Conservation (phyloP, 345 rosid genomes). For the Fremontodendron californicum region DNA sequence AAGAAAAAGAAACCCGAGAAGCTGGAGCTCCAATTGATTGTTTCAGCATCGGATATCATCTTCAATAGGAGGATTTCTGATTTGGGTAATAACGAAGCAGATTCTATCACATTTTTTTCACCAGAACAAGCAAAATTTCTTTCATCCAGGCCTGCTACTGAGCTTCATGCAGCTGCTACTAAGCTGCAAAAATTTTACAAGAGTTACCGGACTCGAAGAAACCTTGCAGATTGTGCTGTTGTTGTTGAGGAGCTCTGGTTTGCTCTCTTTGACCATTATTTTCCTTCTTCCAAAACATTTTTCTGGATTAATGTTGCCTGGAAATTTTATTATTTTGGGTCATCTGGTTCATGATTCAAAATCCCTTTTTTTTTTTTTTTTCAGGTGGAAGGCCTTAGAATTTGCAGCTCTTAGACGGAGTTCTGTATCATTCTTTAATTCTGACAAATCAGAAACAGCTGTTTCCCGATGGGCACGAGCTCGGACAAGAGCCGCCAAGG, state of each 20-base stretch:
- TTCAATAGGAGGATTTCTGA: background rate
- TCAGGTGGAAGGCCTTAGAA: slow-evolving; percentile 16
- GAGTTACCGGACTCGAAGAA: slow-evolving; percentile 82
- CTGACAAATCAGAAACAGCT: slow-evolving; percentile 30
- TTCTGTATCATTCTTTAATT: slow-evolving; percentile 36
- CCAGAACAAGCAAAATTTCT: background rate
- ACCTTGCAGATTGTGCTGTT: slow-evolving; percentile 39
- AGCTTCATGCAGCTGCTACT: slow-evolving; percentile 6
- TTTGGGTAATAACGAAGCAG: slow-evolving; percentile 15
- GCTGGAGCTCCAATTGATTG: background rate
- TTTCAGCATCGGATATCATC: background rate
- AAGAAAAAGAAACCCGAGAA: background rate
- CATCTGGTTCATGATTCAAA: background rate
- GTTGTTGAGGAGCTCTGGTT: slow-evolving; percentile 13
- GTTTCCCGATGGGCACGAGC: slow-evolving; percentile 48
- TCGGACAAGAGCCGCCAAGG: slow-evolving; percentile 41
- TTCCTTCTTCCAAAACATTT: background rate
- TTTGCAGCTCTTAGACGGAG: slow-evolving; percentile 37
- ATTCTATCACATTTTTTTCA: background rate
- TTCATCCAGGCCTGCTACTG: background rate
- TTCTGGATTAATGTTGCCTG: background rate
- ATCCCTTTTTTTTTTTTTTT: background rate
- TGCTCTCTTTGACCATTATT: background rate
- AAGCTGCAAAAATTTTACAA: slow-evolving; percentile 74
- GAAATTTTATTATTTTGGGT: background rate